Evolutionary conservation across 108 stramenopile genomes (phyloP).

Genomic region (Cyclostephanos invisitatus): DNA sequence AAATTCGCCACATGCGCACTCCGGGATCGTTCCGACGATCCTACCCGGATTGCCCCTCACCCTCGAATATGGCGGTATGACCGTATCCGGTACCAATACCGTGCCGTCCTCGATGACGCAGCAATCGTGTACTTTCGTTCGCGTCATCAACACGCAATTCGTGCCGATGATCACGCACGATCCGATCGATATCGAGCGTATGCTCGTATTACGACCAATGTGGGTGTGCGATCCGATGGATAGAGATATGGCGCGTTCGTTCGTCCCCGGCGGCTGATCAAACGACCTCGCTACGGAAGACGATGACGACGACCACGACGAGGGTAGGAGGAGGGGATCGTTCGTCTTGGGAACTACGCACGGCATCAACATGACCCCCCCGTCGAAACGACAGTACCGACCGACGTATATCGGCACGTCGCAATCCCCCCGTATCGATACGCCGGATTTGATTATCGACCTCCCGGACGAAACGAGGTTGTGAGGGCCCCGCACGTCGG

Average conservation of each 20-base stretch:
- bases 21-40: slow-evolving; percentile 50
- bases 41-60: slow-evolving; percentile 52
- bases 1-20: slow-evolving; percentile 45
- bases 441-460: slow-evolving; percentile 20
- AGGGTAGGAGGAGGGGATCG: slow-evolving; percentile 19
- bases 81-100: slow-evolving; percentile 42
- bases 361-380: slow-evolving; percentile 32
- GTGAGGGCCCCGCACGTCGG: slow-evolving; percentile 28
- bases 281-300: not conserved
- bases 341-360: slow-evolving; percentile 26
- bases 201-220: slow-evolving; percentile 25
- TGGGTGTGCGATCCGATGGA: slow-evolving; percentile 47
- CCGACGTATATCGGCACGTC: slow-evolving; percentile 43
- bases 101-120: slow-evolving; percentile 44
- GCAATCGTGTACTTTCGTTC: slow-evolving; percentile 49
- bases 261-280: slow-evolving; percentile 6
- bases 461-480: slow-evolving; percentile 40
- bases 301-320: not conserved
- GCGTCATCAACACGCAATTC: slow-evolving; percentile 27
- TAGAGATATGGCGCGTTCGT: slow-evolving; percentile 35
- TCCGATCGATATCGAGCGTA: slow-evolving; percentile 40
- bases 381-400: slow-evolving; percentile 37
- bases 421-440: not conserved
- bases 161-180: slow-evolving; percentile 48
- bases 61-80: slow-evolving; percentile 53